Base-by-base conservation (phyloP, 805 yeast species). In the Candida fluviatilis region DNA sequence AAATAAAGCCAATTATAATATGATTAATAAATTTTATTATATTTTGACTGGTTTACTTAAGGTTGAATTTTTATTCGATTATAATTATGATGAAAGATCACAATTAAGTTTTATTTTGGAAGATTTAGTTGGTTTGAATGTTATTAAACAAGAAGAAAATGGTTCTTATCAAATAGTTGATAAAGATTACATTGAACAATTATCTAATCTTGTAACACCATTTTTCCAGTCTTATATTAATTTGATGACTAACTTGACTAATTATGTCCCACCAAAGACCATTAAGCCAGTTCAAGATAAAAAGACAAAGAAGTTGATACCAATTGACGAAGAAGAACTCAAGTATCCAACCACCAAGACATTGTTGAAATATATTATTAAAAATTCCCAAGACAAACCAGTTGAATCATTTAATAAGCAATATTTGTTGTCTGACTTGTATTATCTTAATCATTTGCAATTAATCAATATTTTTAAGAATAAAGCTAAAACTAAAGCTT, bases 1-100 rank as follows among this genome's bases (percentile, higher is more conserved):
- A 5, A 27, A 32, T 17, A 34, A 42, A 16, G 31, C 40, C 36
- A 29, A 38, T 29, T 37, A 43, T 17, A 32, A 40, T 33, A 34
- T 34, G 23, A 54, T 60, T 28, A 53, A 52, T 42, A 54, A 57
- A 43, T 43, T 60, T 25, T 55, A 47, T 38, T 60, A 62, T 42
- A 59, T 67, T 21, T 49, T 66, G 34, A 64, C 69, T 0, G 65
- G 66, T 3, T 57, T 66, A 37, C 48, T 68, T 39, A 67, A 66
- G 43, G 60, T 59, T 40, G 73, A 68, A 49, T 68, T 68, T 41
- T 57, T 68, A 38, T 66, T 68, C 43, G 73, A 67, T 42, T 60
- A 67, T 47, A 57, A 66, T 46, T 57, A 56, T 34, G 60, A 64
- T 39, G 42, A 47, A 23, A 45, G 57, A 26, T 61, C 58, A 38